Evolutionary conservation across 352 stramenopile species (phyloP).

Genomic region (Globisporangium middletonii): DNA sequence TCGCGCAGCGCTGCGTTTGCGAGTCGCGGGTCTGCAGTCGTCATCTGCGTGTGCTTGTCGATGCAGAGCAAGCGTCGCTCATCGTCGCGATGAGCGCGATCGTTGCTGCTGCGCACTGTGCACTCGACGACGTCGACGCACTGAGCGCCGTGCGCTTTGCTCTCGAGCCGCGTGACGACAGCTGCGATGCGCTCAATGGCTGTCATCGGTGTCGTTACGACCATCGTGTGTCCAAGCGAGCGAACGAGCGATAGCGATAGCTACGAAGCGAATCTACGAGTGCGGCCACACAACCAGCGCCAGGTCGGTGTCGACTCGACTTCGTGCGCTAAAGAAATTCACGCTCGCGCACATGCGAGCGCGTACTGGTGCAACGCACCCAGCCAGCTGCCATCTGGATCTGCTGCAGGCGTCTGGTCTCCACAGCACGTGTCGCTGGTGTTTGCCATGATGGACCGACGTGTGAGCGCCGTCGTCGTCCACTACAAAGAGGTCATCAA

Average conservation of each 20-base stretch:
- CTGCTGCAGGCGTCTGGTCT: background rate
- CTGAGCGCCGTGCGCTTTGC: slow-evolving; percentile 25
- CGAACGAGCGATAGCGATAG: background rate
- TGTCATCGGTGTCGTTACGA: background rate
- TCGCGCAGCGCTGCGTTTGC: slow-evolving; percentile 43
- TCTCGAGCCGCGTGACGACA: slow-evolving; percentile 25
- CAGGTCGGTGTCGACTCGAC: no score
- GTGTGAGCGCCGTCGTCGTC: no score
- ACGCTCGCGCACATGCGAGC: background rate
- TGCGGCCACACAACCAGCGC: background rate
- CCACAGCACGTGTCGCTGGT: background rate
- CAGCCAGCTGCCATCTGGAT: background rate
- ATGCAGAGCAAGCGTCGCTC: slow-evolving; percentile 22
- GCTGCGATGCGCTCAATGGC: background rate
- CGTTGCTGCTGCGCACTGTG: background rate
- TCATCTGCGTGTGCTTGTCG: slow-evolving; percentile 61
- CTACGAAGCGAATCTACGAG: background rate
- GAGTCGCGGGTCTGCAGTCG: slow-evolving; percentile 15
- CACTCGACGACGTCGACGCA: slow-evolving; percentile 51
- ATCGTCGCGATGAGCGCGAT: slow-evolving; percentile 7
- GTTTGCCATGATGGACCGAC: background rate
- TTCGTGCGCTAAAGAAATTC: background rate
- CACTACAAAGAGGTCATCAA: no score
- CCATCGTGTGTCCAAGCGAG: background rate
- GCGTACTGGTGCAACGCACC: background rate